Conservation (phyloP, 257 asterid genomes). For the Lycium barbarum region DNA sequence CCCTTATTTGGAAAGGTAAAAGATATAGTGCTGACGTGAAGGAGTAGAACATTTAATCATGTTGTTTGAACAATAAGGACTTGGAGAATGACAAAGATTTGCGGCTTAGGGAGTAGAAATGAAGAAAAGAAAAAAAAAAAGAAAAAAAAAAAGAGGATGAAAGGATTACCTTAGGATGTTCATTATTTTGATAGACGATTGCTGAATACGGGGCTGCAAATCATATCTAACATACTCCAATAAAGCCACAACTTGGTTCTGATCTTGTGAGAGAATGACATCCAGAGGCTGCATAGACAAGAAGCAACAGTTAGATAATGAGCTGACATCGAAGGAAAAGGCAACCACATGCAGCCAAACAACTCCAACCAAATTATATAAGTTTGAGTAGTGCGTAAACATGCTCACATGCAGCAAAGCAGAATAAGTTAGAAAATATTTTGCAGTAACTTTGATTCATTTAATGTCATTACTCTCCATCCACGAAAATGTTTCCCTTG, state of each 20-base stretch:
- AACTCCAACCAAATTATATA: not conserved
- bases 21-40: not conserved
- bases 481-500: not conserved
- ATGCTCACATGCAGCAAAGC: slow-evolving; percentile 21
- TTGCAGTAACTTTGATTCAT: not conserved
- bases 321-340: slow-evolving; percentile 17
- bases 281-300: slow-evolving; percentile 87
- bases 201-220: slow-evolving; percentile 80
- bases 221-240: slow-evolving; percentile 94
- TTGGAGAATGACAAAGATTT: not conserved
- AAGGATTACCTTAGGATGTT: slow-evolving; percentile 73
- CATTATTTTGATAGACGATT: slow-evolving; percentile 83
- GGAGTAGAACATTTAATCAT: not conserved
- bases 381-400: not conserved
- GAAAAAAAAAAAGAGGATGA: slow-evolving; percentile 33
- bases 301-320: slow-evolving; percentile 30
- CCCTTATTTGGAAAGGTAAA: not conserved
- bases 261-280: slow-evolving; percentile 91
- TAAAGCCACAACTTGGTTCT: slow-evolving; percentile 76
- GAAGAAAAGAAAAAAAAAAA: slow-evolving; percentile 30
- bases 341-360: slow-evolving; percentile 14
- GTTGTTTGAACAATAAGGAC: not conserved
- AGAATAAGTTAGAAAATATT: not conserved
- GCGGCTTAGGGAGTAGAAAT: slow-evolving; percentile 10
- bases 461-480: not conserved